Conservation (phyloP, 495 filamentous ascomycete species). For the Aspergillus panamensis region DNA sequence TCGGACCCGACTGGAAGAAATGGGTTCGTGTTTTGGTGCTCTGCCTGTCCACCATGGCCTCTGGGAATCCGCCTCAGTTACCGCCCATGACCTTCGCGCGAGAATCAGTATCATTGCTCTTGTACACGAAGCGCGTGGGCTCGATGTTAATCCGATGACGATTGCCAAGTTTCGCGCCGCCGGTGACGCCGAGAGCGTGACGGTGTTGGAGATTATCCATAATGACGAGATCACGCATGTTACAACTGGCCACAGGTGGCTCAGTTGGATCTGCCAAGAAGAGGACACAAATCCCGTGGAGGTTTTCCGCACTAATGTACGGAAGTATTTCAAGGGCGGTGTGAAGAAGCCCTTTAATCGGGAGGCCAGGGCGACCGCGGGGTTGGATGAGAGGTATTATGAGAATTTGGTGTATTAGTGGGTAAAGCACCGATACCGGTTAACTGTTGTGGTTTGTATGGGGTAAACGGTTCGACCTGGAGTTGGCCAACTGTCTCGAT, state of each 20-base stretch:
- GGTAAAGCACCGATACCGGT: not conserved
- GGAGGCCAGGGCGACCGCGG: conserved; percentile 47
- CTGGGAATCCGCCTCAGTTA: conserved; percentile 47
- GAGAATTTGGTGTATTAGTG: conserved; percentile 23
- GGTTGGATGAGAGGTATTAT: conserved; percentile 50
- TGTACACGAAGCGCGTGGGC: conserved; percentile 51
- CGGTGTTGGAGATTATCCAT: conserved; percentile 46
- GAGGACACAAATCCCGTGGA: conserved; percentile 49
- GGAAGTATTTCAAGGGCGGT: conserved; percentile 44
- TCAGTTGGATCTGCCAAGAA: conserved; percentile 51
- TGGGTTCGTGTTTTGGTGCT: conserved; percentile 49
- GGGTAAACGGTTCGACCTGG: not conserved
- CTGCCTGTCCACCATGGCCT: conserved; percentile 51
- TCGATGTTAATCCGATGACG: conserved; percentile 53
- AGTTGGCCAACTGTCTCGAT: too few relatives aligned
- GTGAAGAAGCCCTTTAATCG: conserved; percentile 50
- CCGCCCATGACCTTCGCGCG: conserved; percentile 47
- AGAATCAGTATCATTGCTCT: conserved; percentile 52
- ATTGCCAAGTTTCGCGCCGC: conserved; percentile 52
- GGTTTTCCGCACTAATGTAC: conserved; percentile 48
- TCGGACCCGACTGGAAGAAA: conserved; percentile 46
- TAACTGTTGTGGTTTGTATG: not conserved
- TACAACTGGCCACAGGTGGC: conserved; percentile 52
- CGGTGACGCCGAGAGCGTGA: conserved; percentile 43
- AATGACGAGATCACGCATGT: conserved; percentile 55